Percentiles rank a stretch among this genome's conserved stretches.
Evolutionary conservation across 441 rosid genomes (phyloP).

Genomic region (Bruguiera hainesii): DNA sequence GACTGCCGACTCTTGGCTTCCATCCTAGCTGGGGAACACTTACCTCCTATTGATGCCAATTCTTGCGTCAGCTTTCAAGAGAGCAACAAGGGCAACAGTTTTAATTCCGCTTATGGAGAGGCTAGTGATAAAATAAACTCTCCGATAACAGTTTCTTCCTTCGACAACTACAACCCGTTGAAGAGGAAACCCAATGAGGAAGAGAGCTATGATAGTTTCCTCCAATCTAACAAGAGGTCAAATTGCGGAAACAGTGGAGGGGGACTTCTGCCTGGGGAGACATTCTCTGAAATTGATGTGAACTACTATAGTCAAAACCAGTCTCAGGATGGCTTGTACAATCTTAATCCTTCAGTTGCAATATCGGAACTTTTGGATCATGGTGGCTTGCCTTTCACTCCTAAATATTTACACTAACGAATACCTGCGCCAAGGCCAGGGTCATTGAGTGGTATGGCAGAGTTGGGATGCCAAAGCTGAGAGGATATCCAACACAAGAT

Average conservation of each 20-base stretch:
- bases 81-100: conserved; percentile 14
- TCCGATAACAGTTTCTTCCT: conserved; percentile 27
- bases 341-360: conserved; percentile 19
- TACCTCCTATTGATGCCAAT: conserved; percentile 19
- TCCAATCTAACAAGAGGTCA: conserved; percentile 16
- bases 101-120: conserved; percentile 10
- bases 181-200: conserved; percentile 26
- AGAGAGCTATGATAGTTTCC: conserved; percentile 8
- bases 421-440: not conserved
- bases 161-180: conserved; percentile 17
- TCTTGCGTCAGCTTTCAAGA: conserved; percentile 33
- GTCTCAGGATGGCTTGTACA: conserved; percentile 24
- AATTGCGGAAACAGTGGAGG: conserved; percentile 9
- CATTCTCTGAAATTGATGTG: conserved; percentile 6
- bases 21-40: conserved; percentile 31
- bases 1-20: conserved; percentile 38
- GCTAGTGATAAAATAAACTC: conserved; percentile 16
- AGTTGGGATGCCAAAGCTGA: not conserved
- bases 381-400: conserved; percentile 23
- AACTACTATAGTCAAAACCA: conserved; percentile 22
- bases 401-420: conserved; percentile 17
- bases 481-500: conserved; percentile 20
- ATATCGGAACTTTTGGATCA: conserved; percentile 26
- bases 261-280: conserved; percentile 14
- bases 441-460: not conserved